Evolutionary conservation across 2,329 filamentous ascomycete genomes (phyloP).

Genomic region (Cercospora sesami): DNA sequence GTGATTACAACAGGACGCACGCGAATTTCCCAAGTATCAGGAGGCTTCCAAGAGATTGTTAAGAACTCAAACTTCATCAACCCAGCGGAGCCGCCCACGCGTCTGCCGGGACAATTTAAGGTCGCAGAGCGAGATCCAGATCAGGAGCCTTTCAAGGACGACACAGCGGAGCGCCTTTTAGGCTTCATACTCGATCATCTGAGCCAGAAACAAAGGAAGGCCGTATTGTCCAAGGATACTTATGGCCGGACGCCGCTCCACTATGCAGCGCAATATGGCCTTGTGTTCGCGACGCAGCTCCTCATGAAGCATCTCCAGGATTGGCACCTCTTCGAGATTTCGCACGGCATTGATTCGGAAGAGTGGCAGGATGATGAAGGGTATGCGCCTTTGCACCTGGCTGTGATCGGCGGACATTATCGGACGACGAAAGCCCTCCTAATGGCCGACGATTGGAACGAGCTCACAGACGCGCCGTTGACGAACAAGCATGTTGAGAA

Average conservation of each 20-base stretch:
- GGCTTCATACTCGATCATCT: conserved; percentile 67
- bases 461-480: conserved; percentile 49
- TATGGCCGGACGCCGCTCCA: conserved; percentile 85
- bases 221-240: conserved; percentile 69
- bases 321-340: conserved; percentile 83
- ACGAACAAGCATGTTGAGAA: conserved; percentile 71
- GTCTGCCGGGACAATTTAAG: conserved; percentile 62
- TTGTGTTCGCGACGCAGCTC: conserved; percentile 83
- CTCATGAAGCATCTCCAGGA: conserved; percentile 85
- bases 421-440: conserved; percentile 80
- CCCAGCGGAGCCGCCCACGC: conserved; percentile 68
- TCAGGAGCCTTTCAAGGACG: conserved; percentile 64
- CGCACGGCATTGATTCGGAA: conserved; percentile 79
- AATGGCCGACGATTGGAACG: conserved; percentile 55
- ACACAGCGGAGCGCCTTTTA: conserved; percentile 72
- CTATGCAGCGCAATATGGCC: conserved; percentile 92
- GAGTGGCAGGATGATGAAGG: conserved; percentile 93
- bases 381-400: conserved; percentile 85
- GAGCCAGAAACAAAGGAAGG: conserved; percentile 63
- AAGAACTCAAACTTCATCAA: conserved; percentile 74
- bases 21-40: conserved; percentile 52
- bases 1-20: conserved; percentile 88
- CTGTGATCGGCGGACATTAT: conserved; percentile 86
- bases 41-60: conserved; percentile 38
- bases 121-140: conserved; percentile 62